Conservation (phyloP, 2,329 filamentous ascomycete genomes). For the Pestalotiopsis sp. region DNA sequence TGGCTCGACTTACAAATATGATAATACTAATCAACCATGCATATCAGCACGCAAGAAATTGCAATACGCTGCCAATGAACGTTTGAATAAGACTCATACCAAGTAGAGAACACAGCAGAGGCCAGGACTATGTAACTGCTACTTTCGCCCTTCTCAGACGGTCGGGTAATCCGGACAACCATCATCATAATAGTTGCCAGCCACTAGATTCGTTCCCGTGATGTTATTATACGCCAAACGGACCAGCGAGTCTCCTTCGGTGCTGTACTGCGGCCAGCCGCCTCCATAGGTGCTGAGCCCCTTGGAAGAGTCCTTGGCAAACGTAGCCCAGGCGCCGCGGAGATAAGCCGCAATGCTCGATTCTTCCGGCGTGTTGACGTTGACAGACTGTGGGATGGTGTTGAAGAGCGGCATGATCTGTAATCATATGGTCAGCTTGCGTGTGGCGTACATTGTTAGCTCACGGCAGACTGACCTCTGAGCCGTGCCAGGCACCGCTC, state of each 20-base stretch:
- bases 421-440: neutral
- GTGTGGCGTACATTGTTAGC: neutral
- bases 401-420: slow-evolving; percentile 5
- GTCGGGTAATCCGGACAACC: slow-evolving; percentile 35
- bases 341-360: neutral
- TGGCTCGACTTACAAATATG: neutral
- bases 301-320: slow-evolving; percentile 6
- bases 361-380: neutral
- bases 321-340: slow-evolving; percentile 10
- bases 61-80: neutral
- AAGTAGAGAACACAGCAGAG: neutral
- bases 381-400: neutral
- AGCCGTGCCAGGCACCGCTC: slow-evolving; percentile 11
- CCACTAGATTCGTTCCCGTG: neutral
- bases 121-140: neutral
- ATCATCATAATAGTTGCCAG: slow-evolving; percentile 5
- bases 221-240: slow-evolving; percentile 7
- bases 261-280: slow-evolving; percentile 11
- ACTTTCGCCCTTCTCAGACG: neutral
- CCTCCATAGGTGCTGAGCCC: neutral
- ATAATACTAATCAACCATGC: neutral
- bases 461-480: neutral
- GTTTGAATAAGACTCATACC: neutral
- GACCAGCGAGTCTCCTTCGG: slow-evolving; percentile 3
- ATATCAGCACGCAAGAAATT: neutral